Percentiles rank a stretch among this genome's conserved stretches.
These are phyloP conservation scores for Aspergillus ibericus DNA, from an alignment of 2,329 filamentous ascomycete genomes.

Conservation along the genomic window DNA sequence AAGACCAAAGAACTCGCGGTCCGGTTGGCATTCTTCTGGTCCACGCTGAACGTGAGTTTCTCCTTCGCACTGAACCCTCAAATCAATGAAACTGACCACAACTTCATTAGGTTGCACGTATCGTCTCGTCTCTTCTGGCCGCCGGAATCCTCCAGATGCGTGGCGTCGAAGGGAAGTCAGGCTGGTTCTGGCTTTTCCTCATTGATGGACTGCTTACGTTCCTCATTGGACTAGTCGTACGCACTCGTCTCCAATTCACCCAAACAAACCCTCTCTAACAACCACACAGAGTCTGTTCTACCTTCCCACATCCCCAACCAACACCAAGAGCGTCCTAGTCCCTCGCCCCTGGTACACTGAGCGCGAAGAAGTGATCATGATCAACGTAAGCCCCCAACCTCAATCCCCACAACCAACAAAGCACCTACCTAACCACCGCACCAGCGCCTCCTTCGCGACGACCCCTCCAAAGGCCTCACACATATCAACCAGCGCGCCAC, in stretches of 20 bases:
- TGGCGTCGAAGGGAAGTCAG: constrained; percentile 41
- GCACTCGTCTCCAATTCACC: constrained; percentile 27
- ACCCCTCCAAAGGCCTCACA: constrained; percentile 55
- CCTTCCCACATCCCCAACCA: constrained; percentile 29
- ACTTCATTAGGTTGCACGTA: constrained; percentile 25
- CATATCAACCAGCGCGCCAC: constrained; percentile 47
- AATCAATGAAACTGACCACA: neutral
- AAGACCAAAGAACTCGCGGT: constrained; percentile 43
- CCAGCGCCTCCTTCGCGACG: constrained; percentile 54
- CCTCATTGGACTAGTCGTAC: constrained; percentile 39
- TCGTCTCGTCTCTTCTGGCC: constrained; percentile 40
- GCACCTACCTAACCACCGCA: neutral
- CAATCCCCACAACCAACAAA: neutral
- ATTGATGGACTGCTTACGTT: constrained; percentile 48
- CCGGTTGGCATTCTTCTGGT: constrained; percentile 47
- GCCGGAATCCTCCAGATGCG: constrained; percentile 45
- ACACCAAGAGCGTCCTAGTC: constrained; percentile 25
- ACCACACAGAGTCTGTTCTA: constrained; percentile 26
- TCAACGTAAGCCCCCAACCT: constrained; percentile 21
- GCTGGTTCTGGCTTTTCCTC: constrained; percentile 46
- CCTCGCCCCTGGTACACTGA: constrained; percentile 29
- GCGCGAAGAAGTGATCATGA: constrained; percentile 31
- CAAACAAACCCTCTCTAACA: constrained; percentile 28
- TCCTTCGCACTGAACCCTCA: neutral
- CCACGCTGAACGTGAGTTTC: constrained; percentile 33